Evolutionary conservation across 352 stramenopile genomes (phyloP).

Genomic region (Pythium sp.): DNA sequence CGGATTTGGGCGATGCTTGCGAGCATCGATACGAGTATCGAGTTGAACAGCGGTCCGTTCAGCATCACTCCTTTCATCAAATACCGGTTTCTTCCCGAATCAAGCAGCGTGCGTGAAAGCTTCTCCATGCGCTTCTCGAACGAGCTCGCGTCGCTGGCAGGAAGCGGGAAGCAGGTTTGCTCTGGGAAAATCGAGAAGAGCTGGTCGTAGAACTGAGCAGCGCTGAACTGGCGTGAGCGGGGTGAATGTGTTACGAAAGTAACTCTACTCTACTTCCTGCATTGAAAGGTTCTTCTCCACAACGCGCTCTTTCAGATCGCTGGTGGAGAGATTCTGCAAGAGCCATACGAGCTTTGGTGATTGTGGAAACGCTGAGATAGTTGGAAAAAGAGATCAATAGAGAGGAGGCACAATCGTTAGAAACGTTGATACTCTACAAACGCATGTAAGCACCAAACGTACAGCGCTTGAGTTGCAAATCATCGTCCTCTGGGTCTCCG

Average conservation of each 20-base stretch:
- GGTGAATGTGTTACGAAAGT: conserved; percentile 51
- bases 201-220: conserved; percentile 33
- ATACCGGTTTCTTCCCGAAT: conserved; percentile 69
- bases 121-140: conserved; percentile 72
- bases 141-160: conserved; percentile 30
- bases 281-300: conserved; percentile 47
- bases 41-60: conserved; percentile 67
- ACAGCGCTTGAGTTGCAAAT: conserved; percentile 30
- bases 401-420: neutral
- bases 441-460: neutral
- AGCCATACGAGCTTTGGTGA: conserved; percentile 72
- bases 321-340: conserved; percentile 57
- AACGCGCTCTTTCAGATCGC: conserved; percentile 63
- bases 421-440: neutral
- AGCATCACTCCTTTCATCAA: conserved; percentile 62
- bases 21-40: conserved; percentile 75
- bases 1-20: conserved; percentile 58
- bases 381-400: neutral
- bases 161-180: conserved; percentile 54
- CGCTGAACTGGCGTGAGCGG: conserved; percentile 24
- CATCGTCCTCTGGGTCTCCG: conserved; percentile 22
- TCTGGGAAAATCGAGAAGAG: conserved; percentile 52
- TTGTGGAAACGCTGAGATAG: conserved; percentile 59
- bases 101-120: conserved; percentile 45
- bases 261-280: conserved; percentile 55